phyloP scores from a whole-genome alignment of 805 yeast genomes.

The Ogataea chonburiensis region DNA sequence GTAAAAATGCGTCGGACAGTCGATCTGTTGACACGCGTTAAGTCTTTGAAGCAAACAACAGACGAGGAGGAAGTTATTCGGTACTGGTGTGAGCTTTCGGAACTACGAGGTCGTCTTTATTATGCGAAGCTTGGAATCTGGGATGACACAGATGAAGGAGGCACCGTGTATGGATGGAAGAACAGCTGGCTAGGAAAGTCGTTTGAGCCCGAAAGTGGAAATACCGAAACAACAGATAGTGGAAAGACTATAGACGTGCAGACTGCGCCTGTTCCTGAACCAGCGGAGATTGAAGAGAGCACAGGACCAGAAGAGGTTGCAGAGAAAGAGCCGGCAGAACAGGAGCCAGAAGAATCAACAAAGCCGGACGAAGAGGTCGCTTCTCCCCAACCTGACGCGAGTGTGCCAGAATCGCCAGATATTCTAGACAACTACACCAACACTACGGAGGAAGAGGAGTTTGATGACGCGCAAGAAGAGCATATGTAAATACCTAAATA shows the following conservation, averaged over 20 bases:
- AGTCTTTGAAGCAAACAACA: slow-evolving; percentile 39
- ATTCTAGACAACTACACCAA: slow-evolving; percentile 15
- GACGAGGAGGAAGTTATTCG: slow-evolving; percentile 39
- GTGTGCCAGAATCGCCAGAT: slow-evolving; percentile 3
- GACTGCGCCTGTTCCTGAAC: too few species aligned
- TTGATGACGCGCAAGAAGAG: slow-evolving; percentile 28
- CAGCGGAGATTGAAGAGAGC: too few species aligned
- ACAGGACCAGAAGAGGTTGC: slow-evolving; percentile 8
- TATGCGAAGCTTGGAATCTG: slow-evolving; percentile 85
- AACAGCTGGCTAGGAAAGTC: slow-evolving; percentile 29
- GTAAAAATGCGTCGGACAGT: slow-evolving; percentile 77
- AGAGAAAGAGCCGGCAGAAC: slow-evolving; percentile 2
- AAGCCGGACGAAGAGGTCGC: slow-evolving; percentile 1
- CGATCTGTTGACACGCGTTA: slow-evolving; percentile 74
- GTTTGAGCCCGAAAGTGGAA: neutral
- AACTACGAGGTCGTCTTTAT: slow-evolving; percentile 69
- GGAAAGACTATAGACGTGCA: neutral
- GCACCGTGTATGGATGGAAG: slow-evolving; percentile 35
- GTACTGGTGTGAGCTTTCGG: slow-evolving; percentile 64
- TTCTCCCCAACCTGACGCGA: neutral
- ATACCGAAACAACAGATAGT: neutral
- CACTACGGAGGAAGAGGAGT: slow-evolving; percentile 24
- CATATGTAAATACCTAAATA: slow-evolving; percentile 4
- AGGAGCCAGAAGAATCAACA: neutral
- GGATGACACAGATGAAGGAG: slow-evolving; percentile 43